These are phyloP conservation scores for Acaromyces ingoldii DNA, from an alignment of 1,284 basidiomycete species.

Conservation along the genomic window DNA sequence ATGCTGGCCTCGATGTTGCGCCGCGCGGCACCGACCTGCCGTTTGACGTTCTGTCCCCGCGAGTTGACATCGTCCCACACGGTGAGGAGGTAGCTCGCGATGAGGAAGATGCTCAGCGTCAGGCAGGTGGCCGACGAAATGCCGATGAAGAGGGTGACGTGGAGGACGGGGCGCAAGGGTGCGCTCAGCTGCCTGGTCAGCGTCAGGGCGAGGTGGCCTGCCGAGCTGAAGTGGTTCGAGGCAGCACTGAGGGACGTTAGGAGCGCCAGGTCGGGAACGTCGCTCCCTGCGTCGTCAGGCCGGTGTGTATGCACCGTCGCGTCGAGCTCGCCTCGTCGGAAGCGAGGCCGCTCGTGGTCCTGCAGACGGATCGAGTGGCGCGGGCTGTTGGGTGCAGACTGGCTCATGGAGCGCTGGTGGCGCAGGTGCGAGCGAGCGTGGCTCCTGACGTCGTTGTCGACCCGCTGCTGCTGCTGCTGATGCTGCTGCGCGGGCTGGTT, in stretches of 20 bases:
- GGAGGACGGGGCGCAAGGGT: conserved; percentile 31
- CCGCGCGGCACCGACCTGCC: conserved; percentile 19
- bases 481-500: not conserved
- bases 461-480: not conserved
- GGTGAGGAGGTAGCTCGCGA: conserved; percentile 32
- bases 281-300: not conserved
- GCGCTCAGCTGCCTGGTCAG: conserved; percentile 35
- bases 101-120: conserved; percentile 29
- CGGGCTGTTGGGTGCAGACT: conserved; percentile 1
- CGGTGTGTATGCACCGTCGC: not conserved
- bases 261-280: conserved; percentile 22
- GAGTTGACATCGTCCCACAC: conserved; percentile 35
- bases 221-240: conserved; percentile 33
- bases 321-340: not conserved
- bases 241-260: conserved; percentile 31
- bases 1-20: conserved; percentile 19
- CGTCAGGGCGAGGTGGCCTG: conserved; percentile 31
- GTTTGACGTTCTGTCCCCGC: conserved; percentile 11
- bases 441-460: not conserved
- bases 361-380: conserved; percentile 21
- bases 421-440: not conserved
- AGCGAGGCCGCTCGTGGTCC: not conserved
- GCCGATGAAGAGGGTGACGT: conserved; percentile 34
- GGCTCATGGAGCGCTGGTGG: not conserved
- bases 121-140: conserved; percentile 35